Percentiles rank a stretch among this genome's conserved stretches.
These are phyloP conservation scores for Datisca glomerata DNA, from an alignment of 306 rosid genomes.

Conservation along the genomic window DNA sequence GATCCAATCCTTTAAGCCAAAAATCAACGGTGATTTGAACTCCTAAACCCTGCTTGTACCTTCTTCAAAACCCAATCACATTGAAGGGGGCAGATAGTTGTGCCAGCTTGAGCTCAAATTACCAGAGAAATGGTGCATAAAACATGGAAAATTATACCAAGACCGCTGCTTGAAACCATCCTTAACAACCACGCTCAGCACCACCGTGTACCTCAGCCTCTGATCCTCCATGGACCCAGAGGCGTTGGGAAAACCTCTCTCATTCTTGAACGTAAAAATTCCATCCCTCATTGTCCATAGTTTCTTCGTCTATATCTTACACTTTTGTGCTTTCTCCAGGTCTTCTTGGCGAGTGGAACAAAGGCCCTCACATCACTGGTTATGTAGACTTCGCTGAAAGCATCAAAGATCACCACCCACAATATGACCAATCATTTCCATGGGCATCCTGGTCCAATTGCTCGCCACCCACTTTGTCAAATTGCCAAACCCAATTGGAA, in stretches of 20 bases:
- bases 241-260: slow-evolving; percentile 94
- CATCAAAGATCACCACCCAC: slow-evolving; percentile 43
- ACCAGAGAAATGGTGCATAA: slow-evolving; percentile 38
- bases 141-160: slow-evolving; percentile 71
- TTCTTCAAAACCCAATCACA: background rate
- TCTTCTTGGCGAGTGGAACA: slow-evolving; percentile 68
- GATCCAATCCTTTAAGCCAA: too few species aligned
- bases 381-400: slow-evolving; percentile 75
- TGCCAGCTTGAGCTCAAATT: background rate
- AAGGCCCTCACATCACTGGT: slow-evolving; percentile 79
- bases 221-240: slow-evolving; percentile 86
- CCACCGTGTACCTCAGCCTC: slow-evolving; percentile 77
- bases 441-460: slow-evolving; percentile 80
- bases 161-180: slow-evolving; percentile 73
- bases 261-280: slow-evolving; percentile 53
- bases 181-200: slow-evolving; percentile 84
- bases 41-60: slow-evolving; percentile 37
- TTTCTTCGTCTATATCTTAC: background rate
- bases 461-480: slow-evolving; percentile 40
- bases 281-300: background rate
- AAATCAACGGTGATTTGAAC: background rate
- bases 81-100: background rate
- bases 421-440: slow-evolving; percentile 32
- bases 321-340: slow-evolving; percentile 22
- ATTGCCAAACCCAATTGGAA: slow-evolving; percentile 50